Conservation (phyloP, 148 eudicot genomes). For the Pharnaceum exiguum region DNA sequence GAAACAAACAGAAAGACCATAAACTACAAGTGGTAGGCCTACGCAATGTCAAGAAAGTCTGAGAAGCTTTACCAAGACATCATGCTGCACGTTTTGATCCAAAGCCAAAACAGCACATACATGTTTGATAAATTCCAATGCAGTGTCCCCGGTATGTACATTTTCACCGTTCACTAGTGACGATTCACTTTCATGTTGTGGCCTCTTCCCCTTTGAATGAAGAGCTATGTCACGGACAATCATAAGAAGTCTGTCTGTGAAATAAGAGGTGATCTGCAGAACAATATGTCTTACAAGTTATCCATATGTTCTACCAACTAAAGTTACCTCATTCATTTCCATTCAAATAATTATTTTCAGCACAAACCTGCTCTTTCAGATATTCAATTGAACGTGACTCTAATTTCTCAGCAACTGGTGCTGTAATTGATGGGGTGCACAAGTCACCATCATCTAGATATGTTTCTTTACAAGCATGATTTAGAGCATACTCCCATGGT, state of each 20-base stretch:
- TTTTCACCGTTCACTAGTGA: constrained; percentile 28
- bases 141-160: constrained; percentile 44
- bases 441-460: constrained; percentile 42
- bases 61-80: constrained; percentile 59
- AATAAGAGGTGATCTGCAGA: constrained; percentile 75
- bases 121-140: constrained; percentile 83
- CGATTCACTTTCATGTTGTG: constrained; percentile 29
- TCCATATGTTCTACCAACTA: background rate
- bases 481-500: constrained; percentile 79
- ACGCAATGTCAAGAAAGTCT: background rate
- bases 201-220: constrained; percentile 50
- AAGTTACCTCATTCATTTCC: background rate
- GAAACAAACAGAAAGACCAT: background rate
- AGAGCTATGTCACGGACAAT: constrained; percentile 60
- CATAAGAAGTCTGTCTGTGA: constrained; percentile 61
- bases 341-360: constrained; percentile 6
- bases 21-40: background rate
- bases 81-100: constrained; percentile 90
- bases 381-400: constrained; percentile 52
- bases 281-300: background rate
- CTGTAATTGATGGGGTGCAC: constrained; percentile 91
- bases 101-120: constrained; percentile 87
- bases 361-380: constrained; percentile 70
- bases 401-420: constrained; percentile 72
- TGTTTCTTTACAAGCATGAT: constrained; percentile 48